Percentiles rank a stretch among this genome's conserved stretches.
These are phyloP conservation scores for Cordyceps farinosa DNA, from an alignment of 2,329 filamentous ascomycete species.

Conservation along the genomic window DNA sequence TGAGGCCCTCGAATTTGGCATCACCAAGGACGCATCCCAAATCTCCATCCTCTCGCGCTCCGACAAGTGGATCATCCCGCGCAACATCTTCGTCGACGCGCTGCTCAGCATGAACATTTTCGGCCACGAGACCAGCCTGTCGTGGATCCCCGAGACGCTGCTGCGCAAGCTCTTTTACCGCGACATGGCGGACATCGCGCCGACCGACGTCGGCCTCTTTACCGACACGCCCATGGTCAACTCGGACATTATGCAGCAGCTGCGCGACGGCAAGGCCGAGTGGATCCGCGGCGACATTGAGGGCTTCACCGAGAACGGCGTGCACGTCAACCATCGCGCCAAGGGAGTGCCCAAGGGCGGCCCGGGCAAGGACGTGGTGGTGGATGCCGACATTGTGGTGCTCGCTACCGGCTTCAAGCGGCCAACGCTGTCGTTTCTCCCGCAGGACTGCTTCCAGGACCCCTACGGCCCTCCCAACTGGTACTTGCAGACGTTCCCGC, in stretches of 20 bases:
- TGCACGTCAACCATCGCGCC: slow-evolving; percentile 67
- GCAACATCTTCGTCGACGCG: slow-evolving; percentile 70
- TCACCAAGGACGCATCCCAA: slow-evolving; percentile 61
- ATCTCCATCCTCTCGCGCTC: slow-evolving; percentile 71
- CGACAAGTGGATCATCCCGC: slow-evolving; percentile 85
- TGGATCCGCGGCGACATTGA: slow-evolving; percentile 82
- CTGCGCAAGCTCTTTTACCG: slow-evolving; percentile 79
- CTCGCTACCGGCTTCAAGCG: slow-evolving; percentile 81
- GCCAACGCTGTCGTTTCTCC: slow-evolving; percentile 70
- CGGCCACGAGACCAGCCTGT: slow-evolving; percentile 70
- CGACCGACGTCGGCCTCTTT: slow-evolving; percentile 68
- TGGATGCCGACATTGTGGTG: slow-evolving; percentile 73
- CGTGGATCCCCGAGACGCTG: slow-evolving; percentile 73
- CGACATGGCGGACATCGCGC: slow-evolving; percentile 71
- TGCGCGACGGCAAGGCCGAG: slow-evolving; percentile 66
- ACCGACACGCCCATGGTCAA: slow-evolving; percentile 87
- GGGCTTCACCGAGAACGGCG: slow-evolving; percentile 58
- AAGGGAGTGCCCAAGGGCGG: slow-evolving; percentile 74
- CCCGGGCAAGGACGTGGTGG: slow-evolving; percentile 61
- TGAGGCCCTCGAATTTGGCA: slow-evolving; percentile 77
- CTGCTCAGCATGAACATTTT: slow-evolving; percentile 75
- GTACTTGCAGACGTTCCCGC: slow-evolving; percentile 86
- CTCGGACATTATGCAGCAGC: slow-evolving; percentile 71
- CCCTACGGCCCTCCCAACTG: slow-evolving; percentile 78
- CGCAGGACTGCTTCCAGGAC: slow-evolving; percentile 66